Conservation (phyloP, 495 filamentous ascomycete genomes). For the Penicillium paradoxum region DNA sequence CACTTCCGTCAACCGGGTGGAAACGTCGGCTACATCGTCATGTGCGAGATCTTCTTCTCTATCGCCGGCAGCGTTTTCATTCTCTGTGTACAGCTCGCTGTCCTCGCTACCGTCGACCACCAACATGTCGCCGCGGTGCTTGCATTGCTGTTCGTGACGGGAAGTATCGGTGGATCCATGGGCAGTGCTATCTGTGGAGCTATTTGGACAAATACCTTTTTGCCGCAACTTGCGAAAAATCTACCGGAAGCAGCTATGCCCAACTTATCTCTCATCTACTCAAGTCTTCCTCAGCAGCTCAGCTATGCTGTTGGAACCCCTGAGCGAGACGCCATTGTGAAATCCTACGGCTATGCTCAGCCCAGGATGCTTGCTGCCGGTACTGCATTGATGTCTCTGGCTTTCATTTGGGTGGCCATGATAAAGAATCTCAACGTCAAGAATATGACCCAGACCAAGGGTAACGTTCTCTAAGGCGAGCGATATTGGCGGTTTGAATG, state of each 20-base stretch:
- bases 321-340: constrained; percentile 48
- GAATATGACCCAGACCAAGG: neutral
- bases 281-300: constrained; percentile 44
- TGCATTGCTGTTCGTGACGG: constrained; percentile 57
- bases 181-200: constrained; percentile 57
- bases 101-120: constrained; percentile 61
- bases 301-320: constrained; percentile 46
- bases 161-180: constrained; percentile 59
- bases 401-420: constrained; percentile 38
- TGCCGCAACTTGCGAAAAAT: constrained; percentile 42
- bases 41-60: constrained; percentile 71
- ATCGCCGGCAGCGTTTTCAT: constrained; percentile 54
- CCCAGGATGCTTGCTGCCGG: constrained; percentile 49
- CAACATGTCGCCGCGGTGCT: constrained; percentile 63
- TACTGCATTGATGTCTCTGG: constrained; percentile 41
- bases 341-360: constrained; percentile 53
- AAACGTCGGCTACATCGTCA: constrained; percentile 61
- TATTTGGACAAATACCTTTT: constrained; percentile 63
- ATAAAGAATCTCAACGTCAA: constrained; percentile 54
- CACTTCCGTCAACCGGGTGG: constrained; percentile 57
- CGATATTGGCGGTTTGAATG: too few relatives aligned
- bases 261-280: constrained; percentile 49
- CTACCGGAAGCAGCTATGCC: constrained; percentile 45
- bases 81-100: constrained; percentile 61
- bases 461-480: neutral